Evolutionary conservation across 306 rosid species (phyloP).

Genomic region (Corylus avellana): DNA sequence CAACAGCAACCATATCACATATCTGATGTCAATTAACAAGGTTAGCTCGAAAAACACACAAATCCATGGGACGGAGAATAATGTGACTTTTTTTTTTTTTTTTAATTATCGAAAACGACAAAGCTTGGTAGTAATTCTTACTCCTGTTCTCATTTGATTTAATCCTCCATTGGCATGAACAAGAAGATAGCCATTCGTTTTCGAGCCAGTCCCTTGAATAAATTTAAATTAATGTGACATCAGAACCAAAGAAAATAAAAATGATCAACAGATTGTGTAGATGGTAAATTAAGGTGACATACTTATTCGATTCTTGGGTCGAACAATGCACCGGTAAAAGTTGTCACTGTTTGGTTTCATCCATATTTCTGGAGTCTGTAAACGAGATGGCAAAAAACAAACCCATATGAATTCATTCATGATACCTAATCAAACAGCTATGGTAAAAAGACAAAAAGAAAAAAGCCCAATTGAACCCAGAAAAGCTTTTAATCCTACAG

Average conservation of each 20-base stretch:
- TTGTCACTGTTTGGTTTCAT: slow-evolving; percentile 70
- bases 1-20: slow-evolving; percentile 99
- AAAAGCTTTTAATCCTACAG: background rate
- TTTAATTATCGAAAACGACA: background rate
- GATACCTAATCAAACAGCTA: background rate
- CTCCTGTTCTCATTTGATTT: slow-evolving; percentile 99
- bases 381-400: background rate
- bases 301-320: slow-evolving; percentile 66
- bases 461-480: background rate
- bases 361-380: slow-evolving; percentile 89
- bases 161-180: slow-evolving; percentile 98
- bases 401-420: background rate
- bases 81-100: no score
- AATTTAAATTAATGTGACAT: background rate
- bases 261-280: background rate
- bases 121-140: slow-evolving; percentile 26
- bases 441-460: background rate
- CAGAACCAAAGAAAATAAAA: background rate
- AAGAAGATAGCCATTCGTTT: slow-evolving; percentile 83
- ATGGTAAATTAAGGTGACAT: slow-evolving; percentile 22
- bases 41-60: slow-evolving; percentile 33
- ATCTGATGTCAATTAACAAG: slow-evolving; percentile 54
- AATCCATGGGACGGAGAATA: background rate
- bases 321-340: slow-evolving; percentile 60
- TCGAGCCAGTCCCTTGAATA: slow-evolving; percentile 45